Evolutionary conservation across 495 filamentous ascomycete species (phyloP), one percentile per base, ranked within the genome.

Genomic region (Xylaria sp.): DNA sequence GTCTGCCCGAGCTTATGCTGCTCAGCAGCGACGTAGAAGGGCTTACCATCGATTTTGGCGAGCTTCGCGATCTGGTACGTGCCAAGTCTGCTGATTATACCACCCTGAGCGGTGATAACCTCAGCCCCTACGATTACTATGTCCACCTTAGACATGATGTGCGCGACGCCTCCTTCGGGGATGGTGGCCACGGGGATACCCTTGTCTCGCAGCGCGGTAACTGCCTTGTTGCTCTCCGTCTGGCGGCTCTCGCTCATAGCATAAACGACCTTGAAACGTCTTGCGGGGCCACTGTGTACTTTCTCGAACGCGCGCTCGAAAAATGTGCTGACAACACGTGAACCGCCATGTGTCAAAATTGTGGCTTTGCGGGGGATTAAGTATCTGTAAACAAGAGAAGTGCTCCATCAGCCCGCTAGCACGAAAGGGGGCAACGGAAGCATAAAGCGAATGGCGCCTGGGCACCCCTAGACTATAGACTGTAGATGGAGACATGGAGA

Each of bases 91-190:
- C 90, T 94, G 71, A 99, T 93, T 68, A 98, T 90, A 33, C 95
- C 95, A 21, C 96, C 96, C 79, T 98, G 97, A 74, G 97, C 93
- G 50, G 96, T 93, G 24, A 98, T 93, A 58, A 92, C 94, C 74
- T 99, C 96, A n/a, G 94, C 93, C 61, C 96, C 96, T 17, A 97
- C 93, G 61, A 99, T 90, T 0, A 95, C 90, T 74, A 95, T 87
- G 75, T 92, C 88, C 12, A 93, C 87, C 79, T 91, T 92, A n/a
- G 86, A 88, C 70, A 98, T 89, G n/a, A 92, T 87, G 74, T 96
- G 94, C 12, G 92, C 94, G 3, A 96, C 91, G 0, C 94, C 94
- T 26, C 90, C 89, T 70, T 92, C 90, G 7, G 90, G 87, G 61
- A 98, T 94, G 4, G 92, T 93, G 29, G 95, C 92, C 1, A 98